A percentile compares a stretch with the other conserved stretches of the same genome.
phyloP scores from a whole-genome alignment of 345 rosid species.

The Moricandia moricandioides region DNA sequence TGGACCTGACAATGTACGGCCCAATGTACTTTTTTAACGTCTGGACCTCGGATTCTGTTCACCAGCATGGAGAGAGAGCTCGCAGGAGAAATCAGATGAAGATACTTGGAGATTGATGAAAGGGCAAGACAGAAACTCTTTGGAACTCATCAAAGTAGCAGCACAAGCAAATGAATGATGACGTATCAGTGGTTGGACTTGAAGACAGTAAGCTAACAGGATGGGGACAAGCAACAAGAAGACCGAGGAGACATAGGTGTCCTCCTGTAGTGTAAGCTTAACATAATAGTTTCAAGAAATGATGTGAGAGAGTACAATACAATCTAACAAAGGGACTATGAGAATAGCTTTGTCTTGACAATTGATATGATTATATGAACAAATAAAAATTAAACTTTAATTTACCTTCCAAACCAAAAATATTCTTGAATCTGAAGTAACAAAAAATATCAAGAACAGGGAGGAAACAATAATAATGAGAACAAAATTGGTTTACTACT shows the following conservation, averaged over 20 bases:
- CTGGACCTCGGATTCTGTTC: conserved; percentile 49
- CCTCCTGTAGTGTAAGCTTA: conserved; percentile 25
- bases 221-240: conserved; percentile 36
- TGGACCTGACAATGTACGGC: background rate
- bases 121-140: background rate
- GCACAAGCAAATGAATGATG: conserved; percentile 48
- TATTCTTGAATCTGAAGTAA: conserved; percentile 24
- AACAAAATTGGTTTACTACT: background rate
- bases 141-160: conserved; percentile 34
- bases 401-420: conserved; percentile 20
- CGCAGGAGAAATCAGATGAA: conserved; percentile 20
- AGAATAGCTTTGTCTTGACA: background rate
- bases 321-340: background rate
- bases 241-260: conserved; percentile 34
- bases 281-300: conserved; percentile 19
- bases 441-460: background rate
- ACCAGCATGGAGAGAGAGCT: conserved; percentile 31
- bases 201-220: conserved; percentile 34
- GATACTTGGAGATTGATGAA: too few species aligned
- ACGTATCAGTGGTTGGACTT: conserved; percentile 19
- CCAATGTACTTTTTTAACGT: background rate
- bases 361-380: background rate
- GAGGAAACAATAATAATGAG: conserved; percentile 7
- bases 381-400: background rate
- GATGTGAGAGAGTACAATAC: conserved; percentile 2